A percentile compares a stretch with the other conserved stretches of the same genome.
phyloP scores from a whole-genome alignment of 108 stramenopile species.

The Cyclostephanos tholiformis region DNA sequence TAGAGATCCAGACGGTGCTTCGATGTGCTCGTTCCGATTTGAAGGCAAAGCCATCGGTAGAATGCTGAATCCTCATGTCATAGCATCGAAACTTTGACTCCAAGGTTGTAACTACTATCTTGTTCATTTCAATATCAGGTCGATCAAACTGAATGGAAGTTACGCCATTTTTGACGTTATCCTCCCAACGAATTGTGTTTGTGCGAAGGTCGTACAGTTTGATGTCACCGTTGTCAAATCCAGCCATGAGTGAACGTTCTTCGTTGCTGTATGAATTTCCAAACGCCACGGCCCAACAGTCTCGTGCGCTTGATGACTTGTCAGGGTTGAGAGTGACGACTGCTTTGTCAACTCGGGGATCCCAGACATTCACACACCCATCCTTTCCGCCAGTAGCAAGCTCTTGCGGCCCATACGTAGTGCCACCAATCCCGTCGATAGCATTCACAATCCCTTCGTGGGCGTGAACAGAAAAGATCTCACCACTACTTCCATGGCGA shows the following conservation, averaged over 20 bases:
- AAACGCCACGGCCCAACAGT: slow-evolving; percentile 90
- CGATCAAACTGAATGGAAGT: slow-evolving; percentile 86
- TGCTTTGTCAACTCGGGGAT: slow-evolving; percentile 67
- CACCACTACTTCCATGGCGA: slow-evolving; percentile 9
- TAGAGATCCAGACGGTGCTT: slow-evolving; percentile 71
- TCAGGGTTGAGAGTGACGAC: slow-evolving; percentile 76
- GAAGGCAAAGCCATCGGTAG: slow-evolving; percentile 73
- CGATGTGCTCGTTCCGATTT: slow-evolving; percentile 80
- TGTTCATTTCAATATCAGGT: slow-evolving; percentile 92
- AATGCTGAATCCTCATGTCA: slow-evolving; percentile 81
- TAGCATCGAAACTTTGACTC: slow-evolving; percentile 85
- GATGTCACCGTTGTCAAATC: slow-evolving; percentile 93
- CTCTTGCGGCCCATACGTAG: slow-evolving; percentile 78
- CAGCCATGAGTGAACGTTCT: slow-evolving; percentile 81
- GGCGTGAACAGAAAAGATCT: slow-evolving; percentile 60
- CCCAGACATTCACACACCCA: slow-evolving; percentile 88
- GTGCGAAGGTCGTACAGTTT: slow-evolving; percentile 84
- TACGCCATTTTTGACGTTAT: slow-evolving; percentile 87
- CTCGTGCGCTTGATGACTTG: slow-evolving; percentile 64
- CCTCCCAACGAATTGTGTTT: slow-evolving; percentile 79
- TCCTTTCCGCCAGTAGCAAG: slow-evolving; percentile 87
- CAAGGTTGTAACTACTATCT: slow-evolving; percentile 81
- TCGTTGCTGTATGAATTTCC: slow-evolving; percentile 84
- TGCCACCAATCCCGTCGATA: slow-evolving; percentile 85
- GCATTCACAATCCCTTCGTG: slow-evolving; percentile 77